Base-by-base conservation (phyloP, 176 grass and related monocot genomes). In the Rhynchospora pubera region DNA sequence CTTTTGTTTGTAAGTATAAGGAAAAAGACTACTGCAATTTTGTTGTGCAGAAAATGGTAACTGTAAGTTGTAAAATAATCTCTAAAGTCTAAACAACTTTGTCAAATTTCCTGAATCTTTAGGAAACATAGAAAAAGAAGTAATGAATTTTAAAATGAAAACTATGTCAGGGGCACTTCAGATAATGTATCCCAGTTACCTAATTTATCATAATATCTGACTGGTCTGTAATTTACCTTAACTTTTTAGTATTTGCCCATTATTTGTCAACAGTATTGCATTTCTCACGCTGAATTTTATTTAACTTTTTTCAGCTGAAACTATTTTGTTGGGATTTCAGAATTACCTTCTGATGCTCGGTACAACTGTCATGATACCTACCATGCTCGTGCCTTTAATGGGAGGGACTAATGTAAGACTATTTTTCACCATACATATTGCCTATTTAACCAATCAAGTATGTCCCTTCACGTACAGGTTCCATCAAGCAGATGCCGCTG, bases 261-360 rank as follows among this genome's bases (percentile, higher is more conserved):
- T 63, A 50, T 32, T n/a, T 64, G 15, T 65, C 23, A 75, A 6
- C 44, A 57, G 23, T 23, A 57, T 39, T 7, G 26, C 7, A 79
- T 42, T 52, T 78, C 61, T 85, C 62, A 75, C 2, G 2, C 21
- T 75, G 47, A 62, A 9, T 42, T 79, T 78, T 62, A 47, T 80
- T 45, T 72, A 76, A 24, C 69, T 50, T 65, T 87, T 68, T 88
- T 46, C 81, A 88, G 86, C 60, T 79, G 81, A 88, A 84, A 88
- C 86, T 84, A 84, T 84, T 46, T 60, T 88, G 72, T 60, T 88
- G 74, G 86, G 81, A 48, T 88, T 88, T 59, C 86, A 88, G 46
- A 88, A 88, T 80, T 88, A 84, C 60, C 82, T 88, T 43, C 63
- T 88, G 61, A 84, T 84, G 86, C 86, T 88, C 21, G 86, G 86